These are phyloP conservation scores for Suhomyces emberorum DNA, from an alignment of 805 yeast species.

Conservation along the genomic window DNA sequence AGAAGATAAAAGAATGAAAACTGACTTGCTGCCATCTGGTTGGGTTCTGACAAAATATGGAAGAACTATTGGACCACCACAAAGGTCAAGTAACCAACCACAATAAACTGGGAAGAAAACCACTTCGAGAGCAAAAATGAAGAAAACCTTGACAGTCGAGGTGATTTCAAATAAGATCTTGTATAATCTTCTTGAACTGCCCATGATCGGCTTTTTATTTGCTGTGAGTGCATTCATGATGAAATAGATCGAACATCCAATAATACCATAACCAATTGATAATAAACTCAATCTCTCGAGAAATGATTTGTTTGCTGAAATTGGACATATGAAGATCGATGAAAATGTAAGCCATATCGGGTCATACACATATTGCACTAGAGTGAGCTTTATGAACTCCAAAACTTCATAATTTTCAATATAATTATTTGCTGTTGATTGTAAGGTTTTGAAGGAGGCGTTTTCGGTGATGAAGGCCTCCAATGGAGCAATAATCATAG, in stretches of 20 bases:
- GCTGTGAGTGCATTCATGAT: slow-evolving; percentile 30
- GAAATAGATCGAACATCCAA: slow-evolving; percentile 21
- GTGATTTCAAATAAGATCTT: slow-evolving; percentile 51
- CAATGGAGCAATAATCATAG: background rate
- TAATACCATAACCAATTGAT: slow-evolving; percentile 29
- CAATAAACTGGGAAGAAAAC: slow-evolving; percentile 84
- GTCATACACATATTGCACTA: slow-evolving; percentile 12
- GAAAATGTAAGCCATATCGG: slow-evolving; percentile 18
- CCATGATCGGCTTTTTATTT: slow-evolving; percentile 44
- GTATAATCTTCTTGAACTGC: slow-evolving; percentile 50
- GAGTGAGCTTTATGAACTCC: slow-evolving; percentile 3
- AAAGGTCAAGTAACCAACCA: slow-evolving; percentile 72
- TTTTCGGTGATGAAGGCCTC: background rate
- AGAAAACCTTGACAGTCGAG: slow-evolving; percentile 69
- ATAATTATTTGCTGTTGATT: background rate
- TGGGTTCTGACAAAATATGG: slow-evolving; percentile 1
- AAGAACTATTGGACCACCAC: slow-evolving; percentile 55
- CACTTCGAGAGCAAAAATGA: slow-evolving; percentile 73
- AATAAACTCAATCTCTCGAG: slow-evolving; percentile 38
- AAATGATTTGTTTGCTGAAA: slow-evolving; percentile 24
- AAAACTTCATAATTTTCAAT: background rate
- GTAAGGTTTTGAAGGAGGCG: background rate
- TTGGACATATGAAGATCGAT: slow-evolving; percentile 15
- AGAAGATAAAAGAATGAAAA: slow-evolving; percentile 22
- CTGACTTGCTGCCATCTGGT: slow-evolving; percentile 8